Conservation (phyloP, 1,284 basidiomycete species). For the Dichomitus squalens region DNA sequence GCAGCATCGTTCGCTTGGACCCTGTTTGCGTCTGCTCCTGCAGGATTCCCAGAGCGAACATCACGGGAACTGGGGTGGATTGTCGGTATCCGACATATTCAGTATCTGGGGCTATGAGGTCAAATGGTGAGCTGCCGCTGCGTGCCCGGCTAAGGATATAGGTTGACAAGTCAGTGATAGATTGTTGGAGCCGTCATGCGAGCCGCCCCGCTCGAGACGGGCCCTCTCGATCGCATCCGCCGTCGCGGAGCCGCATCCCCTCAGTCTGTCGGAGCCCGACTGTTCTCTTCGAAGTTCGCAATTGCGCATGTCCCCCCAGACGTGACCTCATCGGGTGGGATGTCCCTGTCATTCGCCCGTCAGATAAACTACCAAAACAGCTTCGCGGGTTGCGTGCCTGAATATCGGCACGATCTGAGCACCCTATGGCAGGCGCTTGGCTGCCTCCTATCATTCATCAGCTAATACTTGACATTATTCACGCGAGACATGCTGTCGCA, state of each 20-base stretch:
- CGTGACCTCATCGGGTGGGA: not conserved
- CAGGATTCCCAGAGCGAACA: not conserved
- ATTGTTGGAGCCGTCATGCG: constrained; percentile 1
- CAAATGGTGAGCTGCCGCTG: not conserved
- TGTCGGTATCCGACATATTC: not conserved
- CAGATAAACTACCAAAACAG: not conserved
- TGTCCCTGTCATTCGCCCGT: not conserved
- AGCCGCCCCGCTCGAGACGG: not conserved
- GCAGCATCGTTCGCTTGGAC: too few species aligned
- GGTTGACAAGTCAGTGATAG: constrained; percentile 5
- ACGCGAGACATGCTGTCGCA: too few species aligned
- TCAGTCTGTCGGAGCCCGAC: too few species aligned
- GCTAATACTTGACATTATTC: too few species aligned
- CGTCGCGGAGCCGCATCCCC: not conserved
- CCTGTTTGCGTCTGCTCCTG: not conserved
- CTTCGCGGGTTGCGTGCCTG: not conserved
- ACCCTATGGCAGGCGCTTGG: not conserved
- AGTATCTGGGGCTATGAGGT: not conserved
- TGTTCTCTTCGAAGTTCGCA: too few species aligned
- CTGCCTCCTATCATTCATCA: not conserved
- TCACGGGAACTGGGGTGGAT: not conserved
- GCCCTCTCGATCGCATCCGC: not conserved
- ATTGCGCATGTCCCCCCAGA: too few species aligned
- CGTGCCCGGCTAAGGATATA: not conserved
- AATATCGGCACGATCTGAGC: not conserved